Percentiles rank a stretch among this genome's conserved stretches.
Evolutionary conservation across 2,329 filamentous ascomycete species (phyloP).

Genomic region (Amylocarpus encephaloides): DNA sequence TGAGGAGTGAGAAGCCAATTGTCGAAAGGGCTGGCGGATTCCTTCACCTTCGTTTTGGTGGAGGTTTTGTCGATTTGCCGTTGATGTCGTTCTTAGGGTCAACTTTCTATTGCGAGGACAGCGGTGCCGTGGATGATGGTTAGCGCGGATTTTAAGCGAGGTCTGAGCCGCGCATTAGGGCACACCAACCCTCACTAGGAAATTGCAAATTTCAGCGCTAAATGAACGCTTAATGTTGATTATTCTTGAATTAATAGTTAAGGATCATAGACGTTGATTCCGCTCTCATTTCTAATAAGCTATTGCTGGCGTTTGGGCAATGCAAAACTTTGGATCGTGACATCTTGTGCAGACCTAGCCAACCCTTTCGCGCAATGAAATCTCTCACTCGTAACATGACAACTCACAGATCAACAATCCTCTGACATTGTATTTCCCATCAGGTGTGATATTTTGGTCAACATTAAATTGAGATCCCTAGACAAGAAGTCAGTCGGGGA

Average conservation of each 20-base stretch:
- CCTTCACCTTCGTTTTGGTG: constrained; percentile 34
- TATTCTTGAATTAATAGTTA: no score
- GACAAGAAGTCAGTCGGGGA: no score
- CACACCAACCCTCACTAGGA: constrained; percentile 16
- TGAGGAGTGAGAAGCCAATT: constrained; percentile 31
- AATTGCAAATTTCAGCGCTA: constrained; percentile 6
- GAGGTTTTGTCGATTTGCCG: constrained; percentile 26
- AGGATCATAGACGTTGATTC: no score
- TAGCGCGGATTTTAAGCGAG: constrained; percentile 16
- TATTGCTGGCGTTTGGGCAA: not conserved
- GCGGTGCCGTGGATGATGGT: constrained; percentile 4
- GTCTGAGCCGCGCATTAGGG: constrained; percentile 15
- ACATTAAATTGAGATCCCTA: no score
- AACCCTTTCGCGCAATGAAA: no score
- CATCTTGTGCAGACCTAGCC: no score
- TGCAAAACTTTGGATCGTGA: no score
- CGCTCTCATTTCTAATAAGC: not conserved
- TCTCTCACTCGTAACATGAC: no score
- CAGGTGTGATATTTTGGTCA: no score
- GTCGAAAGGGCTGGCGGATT: constrained; percentile 28
- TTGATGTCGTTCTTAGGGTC: constrained; percentile 26
- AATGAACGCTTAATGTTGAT: not conserved
- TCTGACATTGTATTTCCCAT: no score
- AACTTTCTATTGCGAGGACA: constrained; percentile 9
- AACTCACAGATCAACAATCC: no score